Conservation (phyloP, 2,329 filamentous ascomycete genomes). For the Colletotrichum australisinense region DNA sequence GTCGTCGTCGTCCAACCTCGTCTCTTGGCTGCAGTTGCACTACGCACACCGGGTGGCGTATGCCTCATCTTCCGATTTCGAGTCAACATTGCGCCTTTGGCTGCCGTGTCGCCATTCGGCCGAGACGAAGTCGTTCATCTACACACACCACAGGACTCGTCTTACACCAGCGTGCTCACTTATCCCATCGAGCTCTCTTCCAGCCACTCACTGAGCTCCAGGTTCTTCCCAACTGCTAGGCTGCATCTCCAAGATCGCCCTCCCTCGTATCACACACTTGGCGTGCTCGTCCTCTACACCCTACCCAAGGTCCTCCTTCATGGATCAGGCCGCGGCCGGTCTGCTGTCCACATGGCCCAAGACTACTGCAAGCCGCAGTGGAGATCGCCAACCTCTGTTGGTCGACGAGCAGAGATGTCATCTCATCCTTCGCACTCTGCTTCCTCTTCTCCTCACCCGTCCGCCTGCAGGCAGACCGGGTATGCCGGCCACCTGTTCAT, state of each 20-base stretch:
- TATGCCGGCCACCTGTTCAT: constrained; percentile 1
- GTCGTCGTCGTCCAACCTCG: constrained; percentile 24
- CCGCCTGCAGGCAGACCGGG: not conserved
- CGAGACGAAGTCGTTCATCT: constrained; percentile 2
- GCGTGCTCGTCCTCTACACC: constrained; percentile 8
- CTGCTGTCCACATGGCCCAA: constrained; percentile 20
- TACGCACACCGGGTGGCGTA: constrained; percentile 18
- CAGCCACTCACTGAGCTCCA: constrained; percentile 1
- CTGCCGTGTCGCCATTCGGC: constrained; percentile 4
- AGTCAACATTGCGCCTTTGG: not conserved
- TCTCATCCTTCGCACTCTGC: constrained; percentile 22
- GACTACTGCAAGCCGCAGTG: constrained; percentile 35
- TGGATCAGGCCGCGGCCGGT: constrained; percentile 8
- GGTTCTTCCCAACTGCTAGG: constrained; percentile 11
- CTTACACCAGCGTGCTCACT: not conserved
- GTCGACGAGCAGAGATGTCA: constrained; percentile 27
- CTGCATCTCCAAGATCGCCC: constrained; percentile 22
- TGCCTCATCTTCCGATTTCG: not conserved
- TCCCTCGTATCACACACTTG: constrained; percentile 37
- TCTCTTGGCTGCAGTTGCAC: constrained; percentile 20
- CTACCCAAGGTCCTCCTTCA: not conserved
- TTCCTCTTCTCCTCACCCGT: not conserved
- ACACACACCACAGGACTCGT: constrained; percentile 10
- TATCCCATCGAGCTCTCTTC: not conserved
- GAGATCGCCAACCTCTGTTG: constrained; percentile 28